These are phyloP conservation scores for Yamadazyma friedrichii DNA, from an alignment of 1,139 yeast species.

Conservation along the genomic window DNA sequence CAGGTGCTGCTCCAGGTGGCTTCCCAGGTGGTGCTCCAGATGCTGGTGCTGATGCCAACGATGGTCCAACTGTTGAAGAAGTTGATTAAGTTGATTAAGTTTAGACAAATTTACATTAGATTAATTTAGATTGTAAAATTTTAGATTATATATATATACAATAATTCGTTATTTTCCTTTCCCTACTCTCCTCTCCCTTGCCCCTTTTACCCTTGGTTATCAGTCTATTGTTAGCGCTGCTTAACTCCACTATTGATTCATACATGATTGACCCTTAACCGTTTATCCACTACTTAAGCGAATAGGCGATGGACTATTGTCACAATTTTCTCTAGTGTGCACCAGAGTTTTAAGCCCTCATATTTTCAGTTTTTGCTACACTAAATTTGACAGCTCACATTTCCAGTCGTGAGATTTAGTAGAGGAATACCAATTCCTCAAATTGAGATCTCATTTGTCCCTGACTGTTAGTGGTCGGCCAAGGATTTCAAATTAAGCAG, in stretches of 20 bases:
- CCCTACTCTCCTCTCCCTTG: neutral
- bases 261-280: too few species aligned
- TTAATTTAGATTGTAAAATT: constrained; percentile 2
- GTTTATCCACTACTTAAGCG: too few species aligned
- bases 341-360: too few species aligned
- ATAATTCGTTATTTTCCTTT: neutral
- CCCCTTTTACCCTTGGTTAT: neutral
- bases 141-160: neutral
- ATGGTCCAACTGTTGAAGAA: constrained; percentile 93
- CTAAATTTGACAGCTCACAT: too few species aligned
- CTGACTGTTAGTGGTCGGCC: neutral
- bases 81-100: constrained; percentile 60
- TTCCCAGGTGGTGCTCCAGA: constrained; percentile 60
- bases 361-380: too few species aligned
- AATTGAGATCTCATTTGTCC: constrained; percentile 2
- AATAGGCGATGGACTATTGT: too few species aligned
- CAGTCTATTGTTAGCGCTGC: neutral
- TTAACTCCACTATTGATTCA: too few species aligned
- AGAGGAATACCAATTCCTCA: too few species aligned
- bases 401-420: neutral
- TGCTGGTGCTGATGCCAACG: constrained; percentile 68
- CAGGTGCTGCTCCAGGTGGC: constrained; percentile 66
- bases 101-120: neutral
- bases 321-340: too few species aligned
- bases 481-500: neutral